Evolutionary conservation across 805 yeast species (phyloP).

Genomic region (Schwanniomyces pseudopolymorphus): DNA sequence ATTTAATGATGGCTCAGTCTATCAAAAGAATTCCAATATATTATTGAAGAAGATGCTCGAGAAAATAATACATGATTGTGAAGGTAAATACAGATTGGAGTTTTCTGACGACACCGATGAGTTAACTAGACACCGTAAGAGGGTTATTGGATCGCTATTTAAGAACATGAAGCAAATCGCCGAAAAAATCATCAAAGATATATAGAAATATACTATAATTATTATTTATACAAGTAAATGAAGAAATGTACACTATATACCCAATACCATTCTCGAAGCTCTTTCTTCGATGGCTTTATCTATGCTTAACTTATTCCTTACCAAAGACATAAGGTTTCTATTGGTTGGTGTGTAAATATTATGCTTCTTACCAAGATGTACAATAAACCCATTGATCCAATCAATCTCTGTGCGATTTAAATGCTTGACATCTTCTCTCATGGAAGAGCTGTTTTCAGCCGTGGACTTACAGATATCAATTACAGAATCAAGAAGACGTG

Average conservation of each 20-base stretch:
- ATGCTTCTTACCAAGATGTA: slow-evolving; percentile 48
- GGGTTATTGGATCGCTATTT: slow-evolving; percentile 23
- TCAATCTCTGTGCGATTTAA: slow-evolving; percentile 72
- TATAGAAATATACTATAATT: slow-evolving; percentile 2
- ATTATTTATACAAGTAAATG: not conserved
- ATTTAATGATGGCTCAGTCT: slow-evolving; percentile 43
- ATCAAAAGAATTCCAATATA: slow-evolving; percentile 26
- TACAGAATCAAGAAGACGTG: slow-evolving; percentile 33
- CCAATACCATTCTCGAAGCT: slow-evolving; percentile 5
- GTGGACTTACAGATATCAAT: slow-evolving; percentile 35
- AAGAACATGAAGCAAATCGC: slow-evolving; percentile 26
- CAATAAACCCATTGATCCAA: slow-evolving; percentile 80
- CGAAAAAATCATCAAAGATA: slow-evolving; percentile 7
- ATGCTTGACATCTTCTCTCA: slow-evolving; percentile 64
- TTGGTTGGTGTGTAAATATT: slow-evolving; percentile 49
- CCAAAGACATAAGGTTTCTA: slow-evolving; percentile 43
- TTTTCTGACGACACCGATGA: slow-evolving; percentile 14
- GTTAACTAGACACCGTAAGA: slow-evolving; percentile 14
- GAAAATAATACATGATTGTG: slow-evolving; percentile 23
- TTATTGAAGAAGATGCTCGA: slow-evolving; percentile 33
- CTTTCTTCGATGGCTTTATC: slow-evolving; percentile 24
- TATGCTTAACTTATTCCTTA: slow-evolving; percentile 37
- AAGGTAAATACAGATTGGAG: slow-evolving; percentile 14
- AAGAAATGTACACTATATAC: not conserved
- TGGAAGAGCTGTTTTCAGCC: slow-evolving; percentile 62